Conservation (phyloP, 2,329 filamentous ascomycete species). For the Cercospora zeina region DNA sequence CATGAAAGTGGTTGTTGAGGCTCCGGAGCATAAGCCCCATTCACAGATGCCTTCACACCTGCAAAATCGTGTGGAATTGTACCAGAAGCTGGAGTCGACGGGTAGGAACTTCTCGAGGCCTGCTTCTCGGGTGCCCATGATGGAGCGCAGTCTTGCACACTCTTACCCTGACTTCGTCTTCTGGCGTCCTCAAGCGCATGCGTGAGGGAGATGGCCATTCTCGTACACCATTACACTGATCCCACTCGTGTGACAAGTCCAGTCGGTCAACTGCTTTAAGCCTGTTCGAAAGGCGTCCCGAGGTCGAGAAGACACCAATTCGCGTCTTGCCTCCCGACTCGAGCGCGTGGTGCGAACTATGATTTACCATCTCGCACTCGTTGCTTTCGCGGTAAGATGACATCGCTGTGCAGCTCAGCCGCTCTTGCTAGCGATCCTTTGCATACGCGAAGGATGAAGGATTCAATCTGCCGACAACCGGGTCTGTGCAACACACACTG, state of each 20-base stretch:
- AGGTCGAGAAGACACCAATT: neutral
- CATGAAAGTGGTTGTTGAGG: neutral
- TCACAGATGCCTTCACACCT: neutral
- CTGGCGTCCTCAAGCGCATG: constrained; percentile 13
- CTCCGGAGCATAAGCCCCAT: constrained; percentile 1
- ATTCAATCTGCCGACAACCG: neutral
- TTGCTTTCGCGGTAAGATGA: neutral
- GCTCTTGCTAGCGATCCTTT: constrained; percentile 2
- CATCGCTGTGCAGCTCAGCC: constrained; percentile 1
- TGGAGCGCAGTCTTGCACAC: constrained; percentile 15
- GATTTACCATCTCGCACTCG: neutral
- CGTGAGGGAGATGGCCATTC: constrained; percentile 25
- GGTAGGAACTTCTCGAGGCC: constrained; percentile 20
- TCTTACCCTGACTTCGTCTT: constrained; percentile 2
- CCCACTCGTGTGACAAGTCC: neutral
- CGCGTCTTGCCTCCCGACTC: neutral
- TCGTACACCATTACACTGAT: neutral
- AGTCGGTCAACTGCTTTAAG: neutral
- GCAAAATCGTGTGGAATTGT: neutral
- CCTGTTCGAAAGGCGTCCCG: neutral
- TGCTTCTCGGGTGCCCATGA: constrained; percentile 15
- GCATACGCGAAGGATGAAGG: neutral
- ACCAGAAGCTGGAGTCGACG: neutral
- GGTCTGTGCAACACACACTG: neutral
- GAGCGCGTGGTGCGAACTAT: constrained; percentile 1